These are phyloP conservation scores for Juglanconis juglandina DNA, from an alignment of 2,329 filamentous ascomycete genomes.

Conservation along the genomic window DNA sequence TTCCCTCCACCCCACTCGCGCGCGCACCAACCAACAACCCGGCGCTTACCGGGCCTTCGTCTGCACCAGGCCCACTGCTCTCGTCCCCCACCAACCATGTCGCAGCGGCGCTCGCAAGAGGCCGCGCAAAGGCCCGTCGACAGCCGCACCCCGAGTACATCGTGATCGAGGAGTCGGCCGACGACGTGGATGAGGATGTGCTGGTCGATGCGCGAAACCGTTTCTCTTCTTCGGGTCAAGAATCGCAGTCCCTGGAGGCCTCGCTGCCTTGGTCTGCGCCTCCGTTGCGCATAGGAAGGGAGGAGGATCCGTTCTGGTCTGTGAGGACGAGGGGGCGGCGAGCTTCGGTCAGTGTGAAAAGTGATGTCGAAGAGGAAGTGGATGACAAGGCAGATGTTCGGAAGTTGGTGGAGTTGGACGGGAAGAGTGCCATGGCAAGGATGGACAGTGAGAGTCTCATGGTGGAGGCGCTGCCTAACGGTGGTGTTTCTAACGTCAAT, in stretches of 20 bases:
- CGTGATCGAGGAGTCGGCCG: not conserved
- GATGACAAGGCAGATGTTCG: not conserved
- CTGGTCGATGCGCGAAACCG: not conserved
- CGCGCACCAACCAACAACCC: not conserved
- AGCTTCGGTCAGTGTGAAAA: not conserved
- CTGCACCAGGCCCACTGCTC: not conserved
- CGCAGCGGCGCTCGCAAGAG: conserved; percentile 7
- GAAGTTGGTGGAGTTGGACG: not conserved
- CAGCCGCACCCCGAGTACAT: not conserved
- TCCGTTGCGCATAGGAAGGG: conserved; percentile 1
- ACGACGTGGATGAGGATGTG: conserved; percentile 4
- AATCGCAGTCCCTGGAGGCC: not conserved
- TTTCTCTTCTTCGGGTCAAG: not conserved
- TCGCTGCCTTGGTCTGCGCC: conserved; percentile 13
- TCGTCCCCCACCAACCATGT: conserved; percentile 12
- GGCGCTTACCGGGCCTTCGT: not conserved
- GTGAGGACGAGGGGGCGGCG: not conserved
- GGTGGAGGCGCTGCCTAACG: not conserved
- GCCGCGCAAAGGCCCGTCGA: not conserved
- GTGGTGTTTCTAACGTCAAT: not conserved
- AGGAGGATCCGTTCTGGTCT: not conserved
- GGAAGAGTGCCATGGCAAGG: not conserved
- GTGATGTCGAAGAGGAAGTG: too few relatives aligned
- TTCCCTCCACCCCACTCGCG: not conserved
- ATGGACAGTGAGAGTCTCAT: not conserved